A percentile compares a stretch with the other conserved stretches of the same genome.
Conservation (phyloP, 2,329 filamentous ascomycete genomes). For the Dothideomycetes sp. region DNA sequence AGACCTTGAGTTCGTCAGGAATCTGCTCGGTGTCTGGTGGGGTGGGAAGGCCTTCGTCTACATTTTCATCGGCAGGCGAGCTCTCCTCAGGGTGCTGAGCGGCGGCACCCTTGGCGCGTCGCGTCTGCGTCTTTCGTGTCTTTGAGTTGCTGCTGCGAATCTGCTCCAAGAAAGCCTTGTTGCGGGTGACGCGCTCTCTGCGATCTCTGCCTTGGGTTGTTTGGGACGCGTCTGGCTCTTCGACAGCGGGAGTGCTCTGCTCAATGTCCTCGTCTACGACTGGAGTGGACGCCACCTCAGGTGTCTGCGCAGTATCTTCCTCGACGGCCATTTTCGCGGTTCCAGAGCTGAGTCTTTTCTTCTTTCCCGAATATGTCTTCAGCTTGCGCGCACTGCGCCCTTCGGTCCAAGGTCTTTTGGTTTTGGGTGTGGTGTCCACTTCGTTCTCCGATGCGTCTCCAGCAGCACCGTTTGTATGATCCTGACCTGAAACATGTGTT, state of each 20-base stretch:
- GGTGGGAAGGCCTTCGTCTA: not conserved
- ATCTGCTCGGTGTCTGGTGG: too few species aligned
- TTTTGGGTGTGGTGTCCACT: too few species aligned
- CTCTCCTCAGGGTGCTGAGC: too few species aligned
- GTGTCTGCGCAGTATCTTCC: not conserved
- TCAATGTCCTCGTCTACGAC: not conserved
- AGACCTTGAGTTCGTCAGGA: not conserved
- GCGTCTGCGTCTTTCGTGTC: not conserved
- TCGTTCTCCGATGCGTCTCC: too few species aligned
- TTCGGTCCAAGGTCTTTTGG: not conserved
- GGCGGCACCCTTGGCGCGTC: not conserved
- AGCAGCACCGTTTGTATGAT: too few species aligned
- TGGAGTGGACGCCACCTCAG: not conserved
- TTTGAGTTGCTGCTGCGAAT: not conserved
- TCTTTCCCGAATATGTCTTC: not conserved
- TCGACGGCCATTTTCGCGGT: not conserved
- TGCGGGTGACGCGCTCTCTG: not conserved
- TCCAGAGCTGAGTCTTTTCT: not conserved
- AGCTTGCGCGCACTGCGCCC: not conserved
- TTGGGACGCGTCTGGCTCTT: too few species aligned
- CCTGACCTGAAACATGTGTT: too few species aligned
- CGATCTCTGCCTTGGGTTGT: too few species aligned
- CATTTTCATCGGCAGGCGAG: too few species aligned
- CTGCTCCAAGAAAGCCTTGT: not conserved
- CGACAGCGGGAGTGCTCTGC: not conserved